Percentiles rank a stretch among this genome's conserved stretches.
Evolutionary conservation across 2,329 filamentous ascomycete species (phyloP).

Genomic region (Fusarium verticillioides): DNA sequence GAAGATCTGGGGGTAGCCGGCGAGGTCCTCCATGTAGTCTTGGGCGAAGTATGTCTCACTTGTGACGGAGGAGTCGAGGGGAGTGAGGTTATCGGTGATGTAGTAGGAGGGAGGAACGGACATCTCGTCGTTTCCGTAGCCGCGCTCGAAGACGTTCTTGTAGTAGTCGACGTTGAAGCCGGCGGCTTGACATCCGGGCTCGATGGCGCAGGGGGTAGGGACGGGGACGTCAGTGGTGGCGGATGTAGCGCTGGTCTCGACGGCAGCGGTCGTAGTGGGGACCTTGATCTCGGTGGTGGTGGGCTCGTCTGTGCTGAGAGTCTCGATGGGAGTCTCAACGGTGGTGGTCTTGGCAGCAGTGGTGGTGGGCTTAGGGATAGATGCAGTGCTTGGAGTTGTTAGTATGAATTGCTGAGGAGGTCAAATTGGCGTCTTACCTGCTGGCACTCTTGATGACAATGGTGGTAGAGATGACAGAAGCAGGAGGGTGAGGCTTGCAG

Average conservation of each 20-base stretch:
- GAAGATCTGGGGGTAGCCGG: not conserved
- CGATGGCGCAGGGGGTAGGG: not conserved
- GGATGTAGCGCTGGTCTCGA: not conserved
- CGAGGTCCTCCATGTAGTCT: not conserved
- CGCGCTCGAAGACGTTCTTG: conserved; percentile 29
- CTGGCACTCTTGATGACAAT: not conserved
- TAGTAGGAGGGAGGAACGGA: conserved; percentile 38
- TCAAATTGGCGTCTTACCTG: not conserved
- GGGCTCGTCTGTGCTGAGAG: not conserved
- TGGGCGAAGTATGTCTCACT: not conserved
- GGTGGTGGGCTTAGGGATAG: not conserved
- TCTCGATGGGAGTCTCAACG: not conserved
- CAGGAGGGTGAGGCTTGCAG: not conserved
- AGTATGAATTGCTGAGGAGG: rapidly evolving
- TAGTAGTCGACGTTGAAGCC: conserved; percentile 39
- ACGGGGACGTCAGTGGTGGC: not conserved
- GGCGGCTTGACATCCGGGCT: not conserved
- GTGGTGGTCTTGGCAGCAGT: not conserved
- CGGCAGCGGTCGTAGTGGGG: not conserved
- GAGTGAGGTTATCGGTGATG: conserved; percentile 28
- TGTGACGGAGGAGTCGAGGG: not conserved
- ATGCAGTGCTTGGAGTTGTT: not conserved
- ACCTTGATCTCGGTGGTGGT: not conserved
- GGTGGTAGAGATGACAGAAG: not conserved
- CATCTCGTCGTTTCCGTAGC: conserved; percentile 34